phyloP scores from a whole-genome alignment of 2,329 filamentous ascomycete species.

The Sclerotiophoma versabilis region DNA sequence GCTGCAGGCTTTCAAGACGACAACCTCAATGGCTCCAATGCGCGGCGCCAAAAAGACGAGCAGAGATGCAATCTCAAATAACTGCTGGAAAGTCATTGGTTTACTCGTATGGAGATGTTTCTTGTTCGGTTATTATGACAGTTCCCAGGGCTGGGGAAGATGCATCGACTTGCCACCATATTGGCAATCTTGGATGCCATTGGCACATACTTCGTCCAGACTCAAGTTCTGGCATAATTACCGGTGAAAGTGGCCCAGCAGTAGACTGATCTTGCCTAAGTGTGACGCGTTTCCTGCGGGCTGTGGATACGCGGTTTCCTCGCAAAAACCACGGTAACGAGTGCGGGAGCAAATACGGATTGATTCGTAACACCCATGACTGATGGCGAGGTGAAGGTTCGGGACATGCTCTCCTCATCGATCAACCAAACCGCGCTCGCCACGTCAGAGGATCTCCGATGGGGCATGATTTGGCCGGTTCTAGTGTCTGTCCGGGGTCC shows the following conservation, averaged over 20 bases:
- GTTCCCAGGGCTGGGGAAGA: slow-evolving; percentile 16
- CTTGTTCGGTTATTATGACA: slow-evolving; percentile 39
- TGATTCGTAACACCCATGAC: slow-evolving; percentile 46
- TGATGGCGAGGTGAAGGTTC: slow-evolving; percentile 50
- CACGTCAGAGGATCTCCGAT: slow-evolving; percentile 62
- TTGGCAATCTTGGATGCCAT: slow-evolving; percentile 28
- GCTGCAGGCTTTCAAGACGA: slow-evolving; percentile 3
- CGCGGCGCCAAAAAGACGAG: slow-evolving; percentile 18
- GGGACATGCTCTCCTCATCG: slow-evolving; percentile 46
- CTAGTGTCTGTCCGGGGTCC: slow-evolving; percentile 53
- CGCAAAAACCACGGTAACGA: slow-evolving; percentile 36
- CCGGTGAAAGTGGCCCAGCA: slow-evolving; percentile 44
- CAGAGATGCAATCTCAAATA: slow-evolving; percentile 30
- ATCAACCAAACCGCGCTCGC: slow-evolving; percentile 56
- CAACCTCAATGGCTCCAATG: slow-evolving; percentile 3
- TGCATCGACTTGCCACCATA: slow-evolving; percentile 46
- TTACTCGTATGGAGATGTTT: slow-evolving; percentile 36
- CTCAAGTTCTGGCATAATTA: slow-evolving; percentile 40
- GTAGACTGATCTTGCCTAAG: slow-evolving; percentile 41
- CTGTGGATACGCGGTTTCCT: slow-evolving; percentile 38
- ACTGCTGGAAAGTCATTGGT: slow-evolving; percentile 39
- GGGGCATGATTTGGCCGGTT: slow-evolving; percentile 55
- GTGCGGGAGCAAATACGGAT: slow-evolving; percentile 37
- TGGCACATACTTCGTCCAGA: slow-evolving; percentile 28
- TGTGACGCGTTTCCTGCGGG: slow-evolving; percentile 43